A percentile compares a stretch with the other conserved stretches of the same genome.
Evolutionary conservation across 2,329 filamentous ascomycete species (phyloP).

Genomic region (Ophiostoma himal-ulmi): DNA sequence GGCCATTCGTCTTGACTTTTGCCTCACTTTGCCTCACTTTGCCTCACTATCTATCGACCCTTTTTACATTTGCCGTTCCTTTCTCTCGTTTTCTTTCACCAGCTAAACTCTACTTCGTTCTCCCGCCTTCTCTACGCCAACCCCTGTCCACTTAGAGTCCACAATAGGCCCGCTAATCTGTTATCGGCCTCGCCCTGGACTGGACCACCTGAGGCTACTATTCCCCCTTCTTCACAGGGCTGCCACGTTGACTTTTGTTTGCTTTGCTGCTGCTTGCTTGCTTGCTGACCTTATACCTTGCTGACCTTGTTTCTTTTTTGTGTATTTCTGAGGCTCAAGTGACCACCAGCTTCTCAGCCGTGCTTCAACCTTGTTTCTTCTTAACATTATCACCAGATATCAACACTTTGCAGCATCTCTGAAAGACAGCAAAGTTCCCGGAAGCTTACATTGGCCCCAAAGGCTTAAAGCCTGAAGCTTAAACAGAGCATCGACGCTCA

Average conservation of each 20-base stretch:
- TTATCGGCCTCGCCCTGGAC: conserved; percentile 7
- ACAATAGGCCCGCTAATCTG: conserved; percentile 13
- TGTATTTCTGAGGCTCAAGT: conserved; percentile 10
- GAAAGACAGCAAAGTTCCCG: background rate
- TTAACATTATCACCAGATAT: background rate
- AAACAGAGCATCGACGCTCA: background rate
- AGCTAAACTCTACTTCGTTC: background rate
- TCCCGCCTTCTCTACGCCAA: background rate
- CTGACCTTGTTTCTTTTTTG: conserved; percentile 1
- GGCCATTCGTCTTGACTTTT: background rate
- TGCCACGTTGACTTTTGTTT: conserved; percentile 14
- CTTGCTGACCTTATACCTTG: background rate
- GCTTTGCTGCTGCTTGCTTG: background rate
- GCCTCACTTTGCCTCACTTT: background rate
- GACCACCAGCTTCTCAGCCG: conserved; percentile 2
- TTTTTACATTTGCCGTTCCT: background rate
- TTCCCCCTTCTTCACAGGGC: conserved; percentile 10
- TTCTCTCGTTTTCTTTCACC: background rate
- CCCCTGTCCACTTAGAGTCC: background rate
- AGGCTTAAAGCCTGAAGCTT: background rate
- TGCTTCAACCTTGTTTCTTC: background rate
- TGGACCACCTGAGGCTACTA: conserved; percentile 5
- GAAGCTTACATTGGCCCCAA: background rate
- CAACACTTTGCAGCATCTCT: background rate
- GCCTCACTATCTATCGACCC: background rate